These are phyloP conservation scores for Zymoseptoria pseudotritici DNA, from an alignment of 2,329 filamentous ascomycete genomes.

Conservation along the genomic window DNA sequence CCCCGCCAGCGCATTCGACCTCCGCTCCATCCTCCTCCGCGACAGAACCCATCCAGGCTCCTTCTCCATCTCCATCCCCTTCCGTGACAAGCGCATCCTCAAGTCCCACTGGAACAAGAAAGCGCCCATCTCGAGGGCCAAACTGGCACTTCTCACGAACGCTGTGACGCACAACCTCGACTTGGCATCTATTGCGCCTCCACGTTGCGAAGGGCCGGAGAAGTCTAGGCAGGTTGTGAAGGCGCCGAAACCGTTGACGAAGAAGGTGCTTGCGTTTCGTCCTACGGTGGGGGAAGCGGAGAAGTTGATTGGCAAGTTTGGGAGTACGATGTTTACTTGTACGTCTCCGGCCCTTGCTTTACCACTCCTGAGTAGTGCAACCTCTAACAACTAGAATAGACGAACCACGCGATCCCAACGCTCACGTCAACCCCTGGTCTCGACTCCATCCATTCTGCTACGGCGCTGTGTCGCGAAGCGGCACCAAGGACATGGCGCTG, in stretches of 20 bases:
- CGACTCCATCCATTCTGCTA: background rate
- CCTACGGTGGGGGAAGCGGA: background rate
- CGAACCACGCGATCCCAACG: background rate
- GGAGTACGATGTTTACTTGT: background rate
- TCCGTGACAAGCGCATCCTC: background rate
- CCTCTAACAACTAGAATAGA: background rate
- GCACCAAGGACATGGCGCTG: background rate
- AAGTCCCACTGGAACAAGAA: background rate
- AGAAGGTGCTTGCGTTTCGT: background rate
- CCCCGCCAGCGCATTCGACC: background rate
- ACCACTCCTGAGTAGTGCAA: too few relatives aligned
- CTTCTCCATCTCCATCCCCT: background rate
- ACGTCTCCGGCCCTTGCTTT: too few relatives aligned
- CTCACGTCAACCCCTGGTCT: background rate
- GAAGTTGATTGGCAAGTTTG: background rate
- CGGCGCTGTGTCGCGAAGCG: background rate
- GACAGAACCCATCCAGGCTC: background rate
- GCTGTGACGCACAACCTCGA: background rate
- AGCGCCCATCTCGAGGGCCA: background rate
- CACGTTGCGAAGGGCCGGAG: background rate
- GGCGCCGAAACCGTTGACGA: background rate
- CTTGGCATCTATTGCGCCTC: background rate
- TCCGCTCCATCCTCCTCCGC: background rate
- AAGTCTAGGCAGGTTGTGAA: background rate
- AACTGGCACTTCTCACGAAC: background rate